These are phyloP conservation scores for Narthecium ossifragum DNA, from an alignment of 106 monocot species.

Conservation along the genomic window DNA sequence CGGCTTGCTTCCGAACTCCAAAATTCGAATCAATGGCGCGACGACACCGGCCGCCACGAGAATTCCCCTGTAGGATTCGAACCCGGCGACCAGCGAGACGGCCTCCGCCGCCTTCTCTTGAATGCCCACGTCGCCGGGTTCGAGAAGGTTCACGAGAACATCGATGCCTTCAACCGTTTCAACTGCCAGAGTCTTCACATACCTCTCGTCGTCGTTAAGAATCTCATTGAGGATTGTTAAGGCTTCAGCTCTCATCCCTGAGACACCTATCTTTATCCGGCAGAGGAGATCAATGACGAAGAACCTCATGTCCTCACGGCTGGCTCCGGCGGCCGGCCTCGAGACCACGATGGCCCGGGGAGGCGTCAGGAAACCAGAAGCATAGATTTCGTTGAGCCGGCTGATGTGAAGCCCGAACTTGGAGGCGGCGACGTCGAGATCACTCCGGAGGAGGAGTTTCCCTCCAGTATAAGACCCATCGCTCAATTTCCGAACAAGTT, in stretches of 20 bases:
- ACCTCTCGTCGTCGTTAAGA: constrained; percentile 40
- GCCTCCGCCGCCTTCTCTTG: constrained; percentile 29
- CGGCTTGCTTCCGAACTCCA: constrained; percentile 27
- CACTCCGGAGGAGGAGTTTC: constrained; percentile 57
- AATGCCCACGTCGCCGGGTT: constrained; percentile 13
- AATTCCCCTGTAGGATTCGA: constrained; percentile 17
- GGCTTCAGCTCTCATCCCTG: constrained; percentile 27
- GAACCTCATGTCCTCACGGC: constrained; percentile 40
- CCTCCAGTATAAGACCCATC: constrained; percentile 40
- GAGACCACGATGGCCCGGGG: constrained; percentile 24
- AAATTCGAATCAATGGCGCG: constrained; percentile 18
- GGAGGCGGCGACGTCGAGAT: constrained; percentile 36
- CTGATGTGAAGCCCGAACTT: constrained; percentile 40
- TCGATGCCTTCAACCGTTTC: constrained; percentile 22
- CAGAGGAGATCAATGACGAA: constrained; percentile 39
- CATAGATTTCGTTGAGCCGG: constrained; percentile 25
- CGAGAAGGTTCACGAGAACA: constrained; percentile 25
- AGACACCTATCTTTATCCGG: constrained; percentile 33
- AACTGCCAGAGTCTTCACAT: constrained; percentile 20
- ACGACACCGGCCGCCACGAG: constrained; percentile 30
- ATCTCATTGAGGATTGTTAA: constrained; percentile 24
- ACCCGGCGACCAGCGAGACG: constrained; percentile 15
- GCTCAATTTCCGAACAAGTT: constrained; percentile 18
- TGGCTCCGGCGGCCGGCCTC: constrained; percentile 24
- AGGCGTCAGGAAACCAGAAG: constrained; percentile 16